phyloP scores from a whole-genome alignment of 1,139 yeast genomes.

The Wickerhamomyces sp. region DNA sequence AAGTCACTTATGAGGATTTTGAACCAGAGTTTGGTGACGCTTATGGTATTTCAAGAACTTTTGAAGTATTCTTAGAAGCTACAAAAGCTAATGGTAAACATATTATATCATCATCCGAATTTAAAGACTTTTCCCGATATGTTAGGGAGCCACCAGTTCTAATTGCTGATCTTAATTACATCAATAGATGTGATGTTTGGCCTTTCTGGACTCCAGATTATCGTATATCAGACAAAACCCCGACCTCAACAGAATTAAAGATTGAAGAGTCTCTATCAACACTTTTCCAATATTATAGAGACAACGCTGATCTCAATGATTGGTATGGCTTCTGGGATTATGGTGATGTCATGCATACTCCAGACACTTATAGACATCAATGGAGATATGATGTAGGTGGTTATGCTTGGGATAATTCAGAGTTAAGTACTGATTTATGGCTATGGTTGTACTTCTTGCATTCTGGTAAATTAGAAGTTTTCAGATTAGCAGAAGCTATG shows the following conservation, averaged over 20 bases:
- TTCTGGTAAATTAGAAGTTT: background rate
- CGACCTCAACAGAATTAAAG: background rate
- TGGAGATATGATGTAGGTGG: conserved; percentile 5
- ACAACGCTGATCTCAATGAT: background rate
- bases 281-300: background rate
- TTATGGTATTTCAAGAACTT: conserved; percentile 1
- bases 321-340: conserved; percentile 5
- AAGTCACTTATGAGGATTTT: conserved; percentile 1
- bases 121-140: background rate
- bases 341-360: conserved; percentile 3
- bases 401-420: conserved; percentile 6
- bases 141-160: background rate
- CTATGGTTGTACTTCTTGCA: conserved; percentile 4
- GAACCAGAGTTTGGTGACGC: conserved; percentile 1
- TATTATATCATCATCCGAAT: background rate
- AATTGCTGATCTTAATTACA: conserved; percentile 1
- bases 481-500: conserved; percentile 3
- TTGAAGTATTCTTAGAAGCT: background rate
- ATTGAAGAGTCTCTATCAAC: background rate
- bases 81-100: background rate
- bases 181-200: background rate
- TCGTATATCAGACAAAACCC: background rate
- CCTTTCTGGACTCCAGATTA: conserved; percentile 1
- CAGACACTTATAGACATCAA: conserved; percentile 3
- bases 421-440: conserved; percentile 10